Conservation (phyloP, 257 asterid species). For the Ajuga chamaepitys region DNA sequence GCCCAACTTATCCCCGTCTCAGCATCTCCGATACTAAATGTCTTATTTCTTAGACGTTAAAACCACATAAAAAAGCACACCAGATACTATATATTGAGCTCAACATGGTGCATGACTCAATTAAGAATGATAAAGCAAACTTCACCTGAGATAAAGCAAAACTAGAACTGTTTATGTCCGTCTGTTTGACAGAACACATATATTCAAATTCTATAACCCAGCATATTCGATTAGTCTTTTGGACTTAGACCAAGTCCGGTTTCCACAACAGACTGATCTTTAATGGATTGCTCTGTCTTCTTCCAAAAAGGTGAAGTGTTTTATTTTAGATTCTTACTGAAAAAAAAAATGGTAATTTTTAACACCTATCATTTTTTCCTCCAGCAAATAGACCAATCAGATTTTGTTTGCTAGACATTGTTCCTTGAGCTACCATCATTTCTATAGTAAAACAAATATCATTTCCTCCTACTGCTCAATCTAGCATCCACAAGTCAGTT, state of each 20-base stretch:
- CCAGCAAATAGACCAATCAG: neutral
- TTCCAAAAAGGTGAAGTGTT: neutral
- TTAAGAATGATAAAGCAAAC: neutral
- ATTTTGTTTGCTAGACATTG: neutral
- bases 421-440: neutral
- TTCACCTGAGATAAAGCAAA: neutral
- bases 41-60: neutral
- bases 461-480: conserved; percentile 5
- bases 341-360: neutral
- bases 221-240: neutral
- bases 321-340: neutral
- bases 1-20: neutral
- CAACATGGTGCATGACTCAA: neutral
- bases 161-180: neutral
- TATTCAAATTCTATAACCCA: neutral
- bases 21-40: neutral
- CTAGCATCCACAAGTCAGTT: neutral
- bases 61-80: neutral
- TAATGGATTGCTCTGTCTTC: neutral
- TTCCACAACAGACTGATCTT: neutral
- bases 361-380: neutral
- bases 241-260: neutral
- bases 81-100: neutral
- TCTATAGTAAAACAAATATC: neutral
- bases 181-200: neutral